Base-by-base conservation (phyloP, 1,284 basidiomycete genomes). In the Dichomitus squalens region DNA sequence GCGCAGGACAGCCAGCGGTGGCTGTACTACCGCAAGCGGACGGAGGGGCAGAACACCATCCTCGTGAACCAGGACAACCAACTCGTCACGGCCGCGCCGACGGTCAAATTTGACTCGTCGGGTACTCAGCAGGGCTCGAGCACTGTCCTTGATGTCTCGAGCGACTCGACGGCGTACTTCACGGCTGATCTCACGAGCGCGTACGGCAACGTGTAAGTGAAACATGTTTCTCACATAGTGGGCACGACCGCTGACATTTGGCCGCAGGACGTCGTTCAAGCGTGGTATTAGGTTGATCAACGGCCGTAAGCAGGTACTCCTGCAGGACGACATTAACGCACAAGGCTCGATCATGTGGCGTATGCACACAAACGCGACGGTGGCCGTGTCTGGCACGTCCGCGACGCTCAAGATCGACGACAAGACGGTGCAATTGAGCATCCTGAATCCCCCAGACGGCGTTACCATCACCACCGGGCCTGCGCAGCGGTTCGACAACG, bases 11-110 rank as follows among this genome's bases (percentile, higher is more conserved):
- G 86, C 38, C 69, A 77, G 18, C 83, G 95, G 62, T 98, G 95
- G 95, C 67, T 82, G 62, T 97, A 96, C 76, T 99, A 97, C 83
- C 87, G 96, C 72, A 98, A 96, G 82, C 86, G 88, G 72, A 98
- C 96, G 2, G 92, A 96, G 73, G 96, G 96, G 16, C 97, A 99
- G 79, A 99, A 99, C 81, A 95, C 94, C 2, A 82, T 99, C 61
- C 68, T 96, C 53, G 82, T 98, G 65, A 84, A 86, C 72, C 75
- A 81, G 63, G 70, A 75, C 44, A 98, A 99, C 77, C 96, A 99
- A 77, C 80, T 88, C 60, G 87, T 97, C 44, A 71, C 70, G 38
- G 90, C 90, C 33, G 80, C 82, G 12, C 94, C 96, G 1, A 82
- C 79, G 20, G 77, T 80, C 31, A 74, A 73, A 48, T 84, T 83